phyloP scores from a whole-genome alignment of 352 stramenopile genomes.

The Pythium phragmiticola region DNA sequence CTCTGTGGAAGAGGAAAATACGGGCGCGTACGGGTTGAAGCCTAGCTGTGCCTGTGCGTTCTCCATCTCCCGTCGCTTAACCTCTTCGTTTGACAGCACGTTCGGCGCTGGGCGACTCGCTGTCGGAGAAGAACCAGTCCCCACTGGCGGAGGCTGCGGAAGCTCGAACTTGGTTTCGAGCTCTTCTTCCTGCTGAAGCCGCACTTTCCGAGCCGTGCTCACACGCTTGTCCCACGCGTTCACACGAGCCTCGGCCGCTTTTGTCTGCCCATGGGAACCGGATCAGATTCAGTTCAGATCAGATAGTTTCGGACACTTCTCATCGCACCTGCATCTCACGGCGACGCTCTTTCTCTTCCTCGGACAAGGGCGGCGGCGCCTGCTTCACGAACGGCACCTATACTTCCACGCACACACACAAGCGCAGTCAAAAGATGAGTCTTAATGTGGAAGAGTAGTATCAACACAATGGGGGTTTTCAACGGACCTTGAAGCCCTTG shows the following conservation, averaged over 20 bases:
- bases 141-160: constrained; percentile 21
- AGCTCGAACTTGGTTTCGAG: constrained; percentile 36
- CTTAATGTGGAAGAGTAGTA: too few species aligned
- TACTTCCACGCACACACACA: background rate
- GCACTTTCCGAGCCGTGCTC: constrained; percentile 45
- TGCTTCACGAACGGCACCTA: constrained; percentile 46
- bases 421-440: background rate
- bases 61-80: constrained; percentile 61
- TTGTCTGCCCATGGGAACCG: constrained; percentile 28
- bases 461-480: too few species aligned
- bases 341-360: constrained; percentile 55
- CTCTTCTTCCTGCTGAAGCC: constrained; percentile 54
- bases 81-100: constrained; percentile 58
- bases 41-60: constrained; percentile 56
- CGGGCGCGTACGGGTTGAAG: constrained; percentile 72
- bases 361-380: constrained; percentile 40
- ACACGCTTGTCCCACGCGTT: constrained; percentile 76
- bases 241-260: constrained; percentile 54
- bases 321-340: constrained; percentile 55
- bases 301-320: background rate
- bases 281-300: background rate
- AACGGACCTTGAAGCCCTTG: constrained; percentile 35
- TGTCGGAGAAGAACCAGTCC: background rate
- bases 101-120: constrained; percentile 12
- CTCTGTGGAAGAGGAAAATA: constrained; percentile 63